Evolutionary conservation across 441 rosid genomes (phyloP), one percentile per base, ranked within the genome.

Genomic region (Rhodomyrtus psidioides): DNA sequence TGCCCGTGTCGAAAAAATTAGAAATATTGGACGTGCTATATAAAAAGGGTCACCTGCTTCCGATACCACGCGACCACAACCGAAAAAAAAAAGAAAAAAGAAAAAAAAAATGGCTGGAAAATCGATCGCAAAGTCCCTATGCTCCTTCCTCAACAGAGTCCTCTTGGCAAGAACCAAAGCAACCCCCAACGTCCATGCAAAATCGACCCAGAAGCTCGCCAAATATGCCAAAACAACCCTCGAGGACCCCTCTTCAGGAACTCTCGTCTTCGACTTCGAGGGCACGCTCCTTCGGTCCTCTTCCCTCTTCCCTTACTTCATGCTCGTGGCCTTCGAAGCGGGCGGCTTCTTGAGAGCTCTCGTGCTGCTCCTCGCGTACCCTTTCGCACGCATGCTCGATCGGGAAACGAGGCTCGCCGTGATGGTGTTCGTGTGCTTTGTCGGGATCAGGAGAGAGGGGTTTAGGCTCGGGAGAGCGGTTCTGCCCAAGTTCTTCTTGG

Each of bases 311-410:
- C 94, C 98, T 53, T 94, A 93, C 91, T 95, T 94, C 92, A 94
- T 95, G 96, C 89, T 93, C 21, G 96, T 94, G 17, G 94, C 96
- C 70, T 93, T 94, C 49, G 96, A 95, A 91, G 95, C 93, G 1
- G 96, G 96, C 70, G 93, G 95, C 76, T 53, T 91, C 0, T n/a
- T 93, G 26, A 92, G 97, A 83, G 92, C 97, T 13, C 86, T 92
- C 70, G 7, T 89, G 13, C 86, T 94, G 86, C 89, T 95, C 49
- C 56, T 93, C 42, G 55, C 91, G 14, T 93, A 93, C 89, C 96
- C 98, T 44, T 79, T 94, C 6, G 86, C 92, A 79, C 70, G 88
- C 60, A 28, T 93, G 75, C 84, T 92, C 30, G 90, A 91, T 27
- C 83, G 88, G 6, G 92, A 89, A 76, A 42, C 83, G 53, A 91